A percentile compares a stretch with the other conserved stretches of the same genome.
These are phyloP conservation scores for Penicillium chermesinum DNA, from an alignment of 495 filamentous ascomycete species.

Conservation along the genomic window DNA sequence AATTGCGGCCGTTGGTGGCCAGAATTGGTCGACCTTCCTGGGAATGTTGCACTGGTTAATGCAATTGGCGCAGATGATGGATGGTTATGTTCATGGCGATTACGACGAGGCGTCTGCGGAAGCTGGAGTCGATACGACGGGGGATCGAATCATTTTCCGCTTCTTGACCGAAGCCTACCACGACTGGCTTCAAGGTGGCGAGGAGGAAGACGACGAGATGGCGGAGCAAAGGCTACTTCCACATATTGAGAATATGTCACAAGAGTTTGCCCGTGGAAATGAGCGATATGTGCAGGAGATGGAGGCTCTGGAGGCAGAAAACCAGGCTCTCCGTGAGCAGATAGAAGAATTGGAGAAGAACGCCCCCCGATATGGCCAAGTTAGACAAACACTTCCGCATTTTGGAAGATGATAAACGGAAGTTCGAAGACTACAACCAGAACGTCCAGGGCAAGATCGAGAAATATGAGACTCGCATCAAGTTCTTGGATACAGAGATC, in stretches of 20 bases:
- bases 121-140: conserved; percentile 76
- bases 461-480: conserved; percentile 71
- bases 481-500: conserved; percentile 73
- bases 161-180: conserved; percentile 85
- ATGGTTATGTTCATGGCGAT: conserved; percentile 63
- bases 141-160: conserved; percentile 87
- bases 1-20: conserved; percentile 86
- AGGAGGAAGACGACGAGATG: conserved; percentile 79
- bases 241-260: conserved; percentile 84
- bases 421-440: conserved; percentile 89
- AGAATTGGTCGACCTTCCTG: conserved; percentile 92
- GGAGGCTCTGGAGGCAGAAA: conserved; percentile 75
- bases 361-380: conserved; percentile 71
- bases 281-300: conserved; percentile 76
- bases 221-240: conserved; percentile 68
- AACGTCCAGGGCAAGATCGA: conserved; percentile 72
- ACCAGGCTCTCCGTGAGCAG: conserved; percentile 68
- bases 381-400: conserved; percentile 81
- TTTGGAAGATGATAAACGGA: conserved; percentile 81
- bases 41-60: conserved; percentile 98
- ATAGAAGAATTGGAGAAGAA: conserved; percentile 84
- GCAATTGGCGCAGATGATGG: conserved; percentile 89
- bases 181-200: conserved; percentile 77
- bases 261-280: conserved; percentile 79
- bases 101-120: conserved; percentile 89